A percentile compares a stretch with the other conserved stretches of the same genome.
phyloP scores from a whole-genome alignment of 768 basidiomycete species.

The Leccinum arenicola region DNA sequence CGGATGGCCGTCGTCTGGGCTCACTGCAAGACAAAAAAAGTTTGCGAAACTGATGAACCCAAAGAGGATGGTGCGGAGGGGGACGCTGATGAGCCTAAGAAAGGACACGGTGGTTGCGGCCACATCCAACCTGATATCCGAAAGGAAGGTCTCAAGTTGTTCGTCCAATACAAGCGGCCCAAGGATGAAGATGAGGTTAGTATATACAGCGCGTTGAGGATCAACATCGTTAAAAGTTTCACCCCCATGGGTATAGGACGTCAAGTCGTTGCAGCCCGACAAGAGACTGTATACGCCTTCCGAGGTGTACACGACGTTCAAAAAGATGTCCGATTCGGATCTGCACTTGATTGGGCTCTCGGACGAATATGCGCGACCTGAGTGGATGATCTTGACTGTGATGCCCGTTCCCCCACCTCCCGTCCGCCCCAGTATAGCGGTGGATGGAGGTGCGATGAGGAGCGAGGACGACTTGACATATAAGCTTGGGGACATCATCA shows the following conservation, averaged over 20 bases:
- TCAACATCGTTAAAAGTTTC: constrained; percentile 10
- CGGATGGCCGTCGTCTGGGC: constrained; percentile 86
- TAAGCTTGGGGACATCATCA: constrained; percentile 96
- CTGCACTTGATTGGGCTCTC: constrained; percentile 88
- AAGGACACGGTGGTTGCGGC: constrained; percentile 97
- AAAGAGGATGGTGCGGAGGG: constrained; percentile 80
- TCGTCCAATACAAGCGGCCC: constrained; percentile 90
- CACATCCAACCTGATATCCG: constrained; percentile 85
- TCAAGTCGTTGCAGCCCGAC: constrained; percentile 78
- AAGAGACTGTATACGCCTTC: constrained; percentile 79
- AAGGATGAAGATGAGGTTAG: constrained; percentile 93
- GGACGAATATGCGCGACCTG: constrained; percentile 93
- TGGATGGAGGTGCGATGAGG: constrained; percentile 94
- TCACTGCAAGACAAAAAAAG: constrained; percentile 84
- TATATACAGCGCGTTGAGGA: constrained; percentile 19
- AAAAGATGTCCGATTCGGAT: constrained; percentile 91
- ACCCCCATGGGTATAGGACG: constrained; percentile 48
- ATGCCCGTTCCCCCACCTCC: constrained; percentile 97
- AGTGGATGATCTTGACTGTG: constrained; percentile 99
- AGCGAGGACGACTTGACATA: constrained; percentile 99
- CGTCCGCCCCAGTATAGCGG: constrained; percentile 95
- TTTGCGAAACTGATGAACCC: constrained; percentile 85
- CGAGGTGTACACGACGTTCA: constrained; percentile 92
- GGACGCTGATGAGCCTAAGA: constrained; percentile 67
- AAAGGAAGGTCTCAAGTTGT: constrained; percentile 94